Conservation (phyloP, 1,139 yeast genomes). For the Pichia sp. region DNA sequence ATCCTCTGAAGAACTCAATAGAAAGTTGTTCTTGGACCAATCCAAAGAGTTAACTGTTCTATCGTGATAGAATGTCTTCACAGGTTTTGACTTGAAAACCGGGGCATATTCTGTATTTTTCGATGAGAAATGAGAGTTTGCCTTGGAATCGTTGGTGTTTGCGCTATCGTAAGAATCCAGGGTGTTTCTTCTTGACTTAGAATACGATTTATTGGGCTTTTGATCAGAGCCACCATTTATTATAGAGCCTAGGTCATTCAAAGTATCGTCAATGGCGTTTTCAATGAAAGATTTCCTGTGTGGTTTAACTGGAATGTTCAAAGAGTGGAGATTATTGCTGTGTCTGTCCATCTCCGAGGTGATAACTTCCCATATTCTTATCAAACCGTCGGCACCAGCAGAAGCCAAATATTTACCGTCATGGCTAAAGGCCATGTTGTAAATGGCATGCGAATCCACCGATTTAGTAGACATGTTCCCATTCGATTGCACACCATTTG, state of each 20-base stretch:
- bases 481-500: neutral
- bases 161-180: conserved; percentile 6
- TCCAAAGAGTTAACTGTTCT: conserved; percentile 68
- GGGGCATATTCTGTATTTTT: conserved; percentile 50
- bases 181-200: conserved; percentile 12
- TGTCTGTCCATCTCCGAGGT: conserved; percentile 54
- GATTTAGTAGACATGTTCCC: neutral
- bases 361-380: conserved; percentile 77
- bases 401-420: conserved; percentile 84
- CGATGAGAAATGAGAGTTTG: neutral
- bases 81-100: conserved; percentile 71
- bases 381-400: conserved; percentile 69
- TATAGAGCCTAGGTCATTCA: conserved; percentile 16
- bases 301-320: neutral
- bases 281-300: conserved; percentile 12
- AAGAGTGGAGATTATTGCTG: neutral
- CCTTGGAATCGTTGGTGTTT: neutral
- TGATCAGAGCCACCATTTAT: conserved; percentile 12
- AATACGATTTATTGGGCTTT: neutral
- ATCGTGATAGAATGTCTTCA: conserved; percentile 55
- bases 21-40: conserved; percentile 86
- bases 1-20: conserved; percentile 82
- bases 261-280: conserved; percentile 9
- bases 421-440: conserved; percentile 66
- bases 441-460: conserved; percentile 27